A percentile compares a stretch with the other conserved stretches of the same genome.
These are phyloP conservation scores for Sporopachydermia lactativora DNA, from an alignment of 805 yeast genomes.

Conservation along the genomic window DNA sequence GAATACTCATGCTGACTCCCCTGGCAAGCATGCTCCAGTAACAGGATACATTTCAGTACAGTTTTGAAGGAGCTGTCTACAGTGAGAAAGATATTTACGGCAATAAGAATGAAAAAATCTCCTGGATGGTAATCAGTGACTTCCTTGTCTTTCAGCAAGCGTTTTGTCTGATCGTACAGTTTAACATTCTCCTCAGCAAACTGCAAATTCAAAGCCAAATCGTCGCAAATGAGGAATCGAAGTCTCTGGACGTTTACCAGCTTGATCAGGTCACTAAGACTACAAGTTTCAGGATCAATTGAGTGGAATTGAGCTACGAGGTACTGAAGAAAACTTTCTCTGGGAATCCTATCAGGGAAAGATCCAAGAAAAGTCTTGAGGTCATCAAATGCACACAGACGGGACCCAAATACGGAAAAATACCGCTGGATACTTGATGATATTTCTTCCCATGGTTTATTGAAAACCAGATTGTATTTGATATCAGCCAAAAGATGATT, in stretches of 20 bases:
- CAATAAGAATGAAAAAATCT: conserved; percentile 48
- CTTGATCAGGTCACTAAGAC: conserved; percentile 13
- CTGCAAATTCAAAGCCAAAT: conserved; percentile 2
- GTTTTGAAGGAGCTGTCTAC: conserved; percentile 14
- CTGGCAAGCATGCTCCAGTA: conserved; percentile 41
- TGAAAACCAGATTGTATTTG: conserved; percentile 6
- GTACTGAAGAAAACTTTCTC: conserved; percentile 7
- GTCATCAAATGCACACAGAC: conserved; percentile 55
- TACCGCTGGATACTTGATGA: conserved; percentile 22
- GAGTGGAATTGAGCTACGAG: background rate
- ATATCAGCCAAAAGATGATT: conserved; percentile 15
- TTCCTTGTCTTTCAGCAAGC: conserved; percentile 24
- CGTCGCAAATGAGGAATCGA: conserved; percentile 19
- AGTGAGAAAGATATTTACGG: conserved; percentile 26
- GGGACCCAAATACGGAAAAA: conserved; percentile 32
- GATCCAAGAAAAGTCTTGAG: conserved; percentile 23
- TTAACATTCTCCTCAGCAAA: conserved; percentile 21
- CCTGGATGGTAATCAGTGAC: conserved; percentile 61
- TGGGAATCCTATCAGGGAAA: conserved; percentile 14
- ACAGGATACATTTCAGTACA: conserved; percentile 28
- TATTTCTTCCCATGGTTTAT: background rate
- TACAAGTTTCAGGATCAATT: background rate
- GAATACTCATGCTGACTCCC: conserved; percentile 63
- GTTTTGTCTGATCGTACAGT: conserved; percentile 26
- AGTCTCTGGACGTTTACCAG: conserved; percentile 36